Base-by-base conservation (phyloP, 805 yeast genomes). In the Myxozyma neglecta region DNA sequence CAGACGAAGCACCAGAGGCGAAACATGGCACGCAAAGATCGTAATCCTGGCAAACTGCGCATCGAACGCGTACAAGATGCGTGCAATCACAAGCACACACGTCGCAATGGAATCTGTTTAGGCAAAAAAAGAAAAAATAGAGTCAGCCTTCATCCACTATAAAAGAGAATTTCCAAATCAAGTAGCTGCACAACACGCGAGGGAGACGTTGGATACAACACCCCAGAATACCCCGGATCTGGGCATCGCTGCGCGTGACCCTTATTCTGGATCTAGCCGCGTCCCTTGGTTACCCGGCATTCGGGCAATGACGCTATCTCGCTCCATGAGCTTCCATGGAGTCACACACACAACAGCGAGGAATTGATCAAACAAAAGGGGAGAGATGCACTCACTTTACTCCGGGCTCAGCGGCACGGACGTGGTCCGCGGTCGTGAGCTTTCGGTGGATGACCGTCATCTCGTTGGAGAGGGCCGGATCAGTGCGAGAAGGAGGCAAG, bases 11-110 rank as follows among this genome's bases (percentile, higher is more conserved):
- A 13, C 99, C 99, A 59, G 85, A 83, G 1, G 97, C 87, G 76
- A 94, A 94, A 74, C 99, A 94, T 1, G 96, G 97, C 5, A 96
- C 98, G 79, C 99, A 94, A n/a, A 94, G 78, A 73, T 94, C 99
- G 71, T 93, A 94, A 74, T 93, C 98, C 2, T 85, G 79, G 75
- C 99, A 96, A 39, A 85, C 87, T 0, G 97, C 98, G 79, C 99
- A 94, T 55, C 88, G 81, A 52, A 94, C 86, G 64, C 98, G 81
- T 51, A 94, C 94, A 68, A 97, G 78, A 70, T 92, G 86, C 1
- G 98, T 92, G 73, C 97, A 89, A 74, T 94, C 99, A 1, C 96
- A 82, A n/a, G 97, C 87, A 73, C 99, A 94, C 11, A 90, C 90
- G 75, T 94, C 99, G 76, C 99, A 94, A 72, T 90, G 96, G 73